A percentile compares a stretch with the other conserved stretches of the same genome.
Evolutionary conservation across 73 alveolate genomes (phyloP).

Genomic region (Paramecium caudatum): DNA sequence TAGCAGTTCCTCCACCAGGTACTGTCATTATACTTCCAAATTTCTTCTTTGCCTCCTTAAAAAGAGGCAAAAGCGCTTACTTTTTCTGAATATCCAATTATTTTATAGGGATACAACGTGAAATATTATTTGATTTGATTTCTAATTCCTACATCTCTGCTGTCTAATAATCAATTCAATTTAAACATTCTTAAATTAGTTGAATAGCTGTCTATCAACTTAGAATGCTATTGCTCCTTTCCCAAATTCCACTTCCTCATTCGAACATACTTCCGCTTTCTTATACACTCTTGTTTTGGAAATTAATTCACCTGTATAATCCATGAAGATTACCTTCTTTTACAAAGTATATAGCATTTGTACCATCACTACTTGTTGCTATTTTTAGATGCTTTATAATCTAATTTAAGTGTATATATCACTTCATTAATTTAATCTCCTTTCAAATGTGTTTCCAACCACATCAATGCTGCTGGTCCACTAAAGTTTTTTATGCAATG

Average conservation of each 20-base stretch:
- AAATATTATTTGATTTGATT: neutral
- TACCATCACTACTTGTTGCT: neutral
- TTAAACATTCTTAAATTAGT: conserved; percentile 39
- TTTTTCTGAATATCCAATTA: conserved; percentile 19
- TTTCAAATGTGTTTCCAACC: conserved; percentile 50
- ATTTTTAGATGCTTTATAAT: conserved; percentile 36
- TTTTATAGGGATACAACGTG: conserved; percentile 33
- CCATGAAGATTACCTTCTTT: conserved; percentile 48
- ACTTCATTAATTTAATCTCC: conserved; percentile 61
- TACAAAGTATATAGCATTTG: conserved; percentile 2
- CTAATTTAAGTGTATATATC: neutral
- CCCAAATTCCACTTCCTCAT: conserved; percentile 44
- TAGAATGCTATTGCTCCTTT: conserved; percentile 21
- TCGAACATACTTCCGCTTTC: conserved; percentile 26
- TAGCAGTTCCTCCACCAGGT: conserved; percentile 58
- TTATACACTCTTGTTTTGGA: conserved; percentile 20
- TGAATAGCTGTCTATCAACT: conserved; percentile 8
- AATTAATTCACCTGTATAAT: conserved; percentile 31
- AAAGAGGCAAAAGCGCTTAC: neutral
- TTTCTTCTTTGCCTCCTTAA: conserved; percentile 12
- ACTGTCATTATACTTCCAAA: conserved; percentile 52
- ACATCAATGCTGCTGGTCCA: conserved; percentile 56
- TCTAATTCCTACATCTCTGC: conserved; percentile 16
- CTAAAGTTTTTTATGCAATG: conserved; percentile 61
- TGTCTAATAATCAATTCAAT: neutral